Conservation (phyloP, 2,329 filamentous ascomycete species). For the Penicillium decumbens region DNA sequence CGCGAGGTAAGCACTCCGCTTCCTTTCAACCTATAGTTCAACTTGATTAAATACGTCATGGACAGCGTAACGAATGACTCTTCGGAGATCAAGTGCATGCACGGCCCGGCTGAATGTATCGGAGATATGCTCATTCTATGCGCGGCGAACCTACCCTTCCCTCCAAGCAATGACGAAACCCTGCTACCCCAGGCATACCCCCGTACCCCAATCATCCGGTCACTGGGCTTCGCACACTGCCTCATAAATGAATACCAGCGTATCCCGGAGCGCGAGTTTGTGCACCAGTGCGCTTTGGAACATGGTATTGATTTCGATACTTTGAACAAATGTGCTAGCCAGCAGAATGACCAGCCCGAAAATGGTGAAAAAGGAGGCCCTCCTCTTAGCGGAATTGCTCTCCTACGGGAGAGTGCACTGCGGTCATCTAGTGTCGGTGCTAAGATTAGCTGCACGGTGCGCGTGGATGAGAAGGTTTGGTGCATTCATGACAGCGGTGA, state of each 20-base stretch:
- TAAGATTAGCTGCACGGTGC: slow-evolving; percentile 70
- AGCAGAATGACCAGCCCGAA: slow-evolving; percentile 66
- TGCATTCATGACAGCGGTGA: slow-evolving; percentile 75
- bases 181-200: slow-evolving; percentile 53
- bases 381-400: slow-evolving; percentile 47
- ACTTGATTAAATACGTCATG: slow-evolving; percentile 1
- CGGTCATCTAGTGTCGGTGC: slow-evolving; percentile 59
- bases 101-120: slow-evolving; percentile 84
- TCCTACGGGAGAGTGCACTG: slow-evolving; percentile 45
- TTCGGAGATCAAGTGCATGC: slow-evolving; percentile 80
- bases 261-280: slow-evolving; percentile 72
- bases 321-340: slow-evolving; percentile 75
- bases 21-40: neutral
- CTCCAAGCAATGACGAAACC: slow-evolving; percentile 20
- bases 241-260: slow-evolving; percentile 67
- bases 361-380: slow-evolving; percentile 56
- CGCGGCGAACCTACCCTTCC: slow-evolving; percentile 62
- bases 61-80: slow-evolving; percentile 61
- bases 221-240: slow-evolving; percentile 91
- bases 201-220: slow-evolving; percentile 68
- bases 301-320: slow-evolving; percentile 79
- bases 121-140: slow-evolving; percentile 95
- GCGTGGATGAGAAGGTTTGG: slow-evolving; percentile 72
- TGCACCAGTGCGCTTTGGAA: slow-evolving; percentile 84
- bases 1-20: slow-evolving; percentile 56